Base-by-base conservation (phyloP, 2,329 filamentous ascomycete species). In the Phaeosphaeriaceae sp. region DNA sequence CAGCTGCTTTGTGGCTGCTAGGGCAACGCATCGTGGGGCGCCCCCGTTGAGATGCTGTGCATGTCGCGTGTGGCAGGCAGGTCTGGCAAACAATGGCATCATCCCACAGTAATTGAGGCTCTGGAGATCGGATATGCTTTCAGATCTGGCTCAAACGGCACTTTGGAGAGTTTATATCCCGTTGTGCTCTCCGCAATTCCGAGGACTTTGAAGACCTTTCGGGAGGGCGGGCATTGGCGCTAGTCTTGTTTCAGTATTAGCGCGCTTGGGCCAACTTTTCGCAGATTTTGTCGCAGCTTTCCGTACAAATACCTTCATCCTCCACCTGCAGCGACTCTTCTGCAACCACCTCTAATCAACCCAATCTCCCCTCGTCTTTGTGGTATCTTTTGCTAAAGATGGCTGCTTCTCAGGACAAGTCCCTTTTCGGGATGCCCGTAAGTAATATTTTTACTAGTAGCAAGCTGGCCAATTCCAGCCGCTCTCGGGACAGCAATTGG, bases 381-480 rank as follows among this genome's bases (percentile, higher is more conserved):
- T 35, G 34, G 49, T 42, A 30, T 42, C 15, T 39, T 33, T 40
- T 47, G 36, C 42, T 29, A 42, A 55, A 43, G 34, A 61, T 63
- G 60, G 37, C 50, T 32, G 37, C 37, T 11, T 42, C 53, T 26
- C 47, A 52, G 29, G 60, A 58, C 15, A 61, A 61, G 42, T 48
- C 48, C 54, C 63, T 75, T 68, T 66, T 74, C 66, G 83, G 81
- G 60, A 77, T 77, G 74, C 74, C 74, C 53, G 75, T 77, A 71
- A 62, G 70, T 63, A 33, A 17, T 23, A 39, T 54, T 48, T 30
- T 28, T 34, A 30, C 48, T 46, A 29, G 20, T 51, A 38, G 56
- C 56, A 45, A 60, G 32, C 50, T 57, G 55, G 47, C 58, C 60
- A 54, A 48, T 52, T 56, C 35, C 51, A 55, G 52, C 54, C 44